A percentile compares a stretch with the other conserved stretches of the same genome.
Conservation (phyloP, 495 filamentous ascomycete species). For the Niebla homalea region DNA sequence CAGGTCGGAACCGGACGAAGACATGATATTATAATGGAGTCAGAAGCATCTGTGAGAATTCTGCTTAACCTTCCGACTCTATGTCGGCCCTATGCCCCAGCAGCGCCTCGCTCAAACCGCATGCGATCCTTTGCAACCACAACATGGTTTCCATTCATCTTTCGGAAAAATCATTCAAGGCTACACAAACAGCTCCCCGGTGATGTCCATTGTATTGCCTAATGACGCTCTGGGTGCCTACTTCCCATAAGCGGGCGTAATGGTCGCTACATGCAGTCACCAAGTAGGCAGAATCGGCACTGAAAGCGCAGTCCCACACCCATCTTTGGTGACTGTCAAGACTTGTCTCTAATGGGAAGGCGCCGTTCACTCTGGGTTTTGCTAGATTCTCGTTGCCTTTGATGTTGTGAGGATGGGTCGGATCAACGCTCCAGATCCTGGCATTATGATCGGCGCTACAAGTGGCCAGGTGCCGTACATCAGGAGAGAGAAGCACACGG, state of each 20-base stretch:
- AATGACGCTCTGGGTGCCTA: slow-evolving; percentile 73
- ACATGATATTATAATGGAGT: too few relatives aligned
- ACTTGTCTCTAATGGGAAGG: slow-evolving; percentile 76
- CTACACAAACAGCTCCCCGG: slow-evolving; percentile 87
- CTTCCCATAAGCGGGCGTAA: slow-evolving; percentile 93
- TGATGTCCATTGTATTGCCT: slow-evolving; percentile 98
- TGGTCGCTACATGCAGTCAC: slow-evolving; percentile 98
- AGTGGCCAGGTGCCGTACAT: slow-evolving; percentile 93
- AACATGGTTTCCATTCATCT: slow-evolving; percentile 6
- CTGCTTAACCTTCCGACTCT: too few relatives aligned
- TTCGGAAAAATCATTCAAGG: slow-evolving; percentile 93
- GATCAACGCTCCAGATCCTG: slow-evolving; percentile 87
- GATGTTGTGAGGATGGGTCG: slow-evolving; percentile 15
- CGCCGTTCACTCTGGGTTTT: slow-evolving; percentile 30
- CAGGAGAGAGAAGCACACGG: slow-evolving; percentile 86
- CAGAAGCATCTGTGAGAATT: too few relatives aligned
- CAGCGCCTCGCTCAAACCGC: too few relatives aligned
- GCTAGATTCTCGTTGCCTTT: slow-evolving; percentile 20
- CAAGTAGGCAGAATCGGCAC: slow-evolving; percentile 87
- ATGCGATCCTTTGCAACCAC: not conserved
- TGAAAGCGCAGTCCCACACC: slow-evolving; percentile 99
- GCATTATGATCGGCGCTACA: slow-evolving; percentile 97
- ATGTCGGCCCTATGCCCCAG: too few relatives aligned
- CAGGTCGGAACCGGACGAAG: too few relatives aligned
- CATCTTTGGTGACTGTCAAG: slow-evolving; percentile 91